Conservation (phyloP, 1,284 basidiomycete species). For the Ceratobasidium sp. region DNA sequence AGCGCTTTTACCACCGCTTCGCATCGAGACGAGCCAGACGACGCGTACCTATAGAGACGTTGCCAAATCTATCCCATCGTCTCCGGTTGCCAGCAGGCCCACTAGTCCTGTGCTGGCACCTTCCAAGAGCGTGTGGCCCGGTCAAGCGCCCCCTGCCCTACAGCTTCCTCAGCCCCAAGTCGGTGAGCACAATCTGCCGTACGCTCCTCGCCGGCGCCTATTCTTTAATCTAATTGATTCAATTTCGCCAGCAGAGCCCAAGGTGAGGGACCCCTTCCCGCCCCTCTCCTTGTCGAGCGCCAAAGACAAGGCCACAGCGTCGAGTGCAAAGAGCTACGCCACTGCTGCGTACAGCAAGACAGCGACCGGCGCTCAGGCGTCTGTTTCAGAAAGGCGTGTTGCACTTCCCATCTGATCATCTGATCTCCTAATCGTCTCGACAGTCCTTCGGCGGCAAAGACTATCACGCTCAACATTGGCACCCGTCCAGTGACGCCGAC, state of each 20-base stretch:
- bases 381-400: constrained; percentile 13
- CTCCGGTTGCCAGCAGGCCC: background rate
- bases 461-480: constrained; percentile 24
- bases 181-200: constrained; percentile 2
- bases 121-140: background rate
- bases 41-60: constrained; percentile 4
- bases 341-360: background rate
- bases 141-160: background rate
- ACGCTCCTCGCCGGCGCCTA: background rate
- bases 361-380: background rate
- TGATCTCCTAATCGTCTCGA: too few species aligned
- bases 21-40: constrained; percentile 6
- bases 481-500: too few species aligned
- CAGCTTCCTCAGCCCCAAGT: background rate
- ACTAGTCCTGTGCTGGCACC: background rate
- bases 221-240: constrained; percentile 18
- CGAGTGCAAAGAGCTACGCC: background rate
- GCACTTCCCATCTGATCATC: too few species aligned
- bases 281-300: constrained; percentile 5
- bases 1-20: background rate
- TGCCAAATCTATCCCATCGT: constrained; percentile 9
- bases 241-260: too few species aligned
- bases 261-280: constrained; percentile 1
- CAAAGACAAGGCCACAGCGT: background rate
- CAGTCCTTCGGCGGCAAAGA: too few species aligned